Evolutionary conservation across 2,329 filamentous ascomycete genomes (phyloP), one percentile per base, ranked within the genome.

Genomic region (Talaromyces verruculosus): DNA sequence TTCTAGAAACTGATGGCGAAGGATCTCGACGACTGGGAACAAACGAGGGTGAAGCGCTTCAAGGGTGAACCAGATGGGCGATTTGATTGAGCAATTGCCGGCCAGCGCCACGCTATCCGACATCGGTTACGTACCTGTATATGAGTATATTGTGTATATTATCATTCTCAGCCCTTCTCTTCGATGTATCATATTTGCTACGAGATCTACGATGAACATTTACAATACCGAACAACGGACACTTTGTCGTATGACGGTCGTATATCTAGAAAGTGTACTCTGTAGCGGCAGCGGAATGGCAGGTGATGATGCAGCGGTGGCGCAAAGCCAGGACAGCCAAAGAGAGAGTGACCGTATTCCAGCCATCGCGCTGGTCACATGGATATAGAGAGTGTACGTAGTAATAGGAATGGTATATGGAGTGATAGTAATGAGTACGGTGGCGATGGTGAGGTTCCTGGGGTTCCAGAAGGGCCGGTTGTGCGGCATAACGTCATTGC

Each of bases 1-100:
- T 37, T 41, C 33, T 78, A 95, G 91, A 87, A 88, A 80, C 83
- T 91, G 45, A 91, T 92, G 71, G 91, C 91, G 37, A 96, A 96
- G 78, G 95, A 98, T 75, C 81, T 98, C 68, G 94, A 99, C 74
- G 87, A 92, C 75, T 99, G 95, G 95, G 94, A 98, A 77, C 95
- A 98, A 80, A 96, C 95, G 80, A 88, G 96, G 63, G 93, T 98
- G 11, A 88, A 97, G 81, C 85, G 95, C 75, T 84, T 97, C 67
- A 89, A 91, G 22, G 95, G 95, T 70, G 96, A 99, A 79, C 90
- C 87, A 67, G 94, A 99, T 77, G 94, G 94, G 39, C 86, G 91
- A 61, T 77, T 97, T 33, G 57, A 60, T 13, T 60, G 39, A 30
- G 13, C n/a, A 41, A 11, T 35, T 55, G 3, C n/a, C 49, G 49